Percentiles rank a stretch among this genome's conserved stretches.
These are phyloP conservation scores for Aspergillus sclerotioniger DNA, from an alignment of 495 filamentous ascomycete genomes.

Conservation along the genomic window DNA sequence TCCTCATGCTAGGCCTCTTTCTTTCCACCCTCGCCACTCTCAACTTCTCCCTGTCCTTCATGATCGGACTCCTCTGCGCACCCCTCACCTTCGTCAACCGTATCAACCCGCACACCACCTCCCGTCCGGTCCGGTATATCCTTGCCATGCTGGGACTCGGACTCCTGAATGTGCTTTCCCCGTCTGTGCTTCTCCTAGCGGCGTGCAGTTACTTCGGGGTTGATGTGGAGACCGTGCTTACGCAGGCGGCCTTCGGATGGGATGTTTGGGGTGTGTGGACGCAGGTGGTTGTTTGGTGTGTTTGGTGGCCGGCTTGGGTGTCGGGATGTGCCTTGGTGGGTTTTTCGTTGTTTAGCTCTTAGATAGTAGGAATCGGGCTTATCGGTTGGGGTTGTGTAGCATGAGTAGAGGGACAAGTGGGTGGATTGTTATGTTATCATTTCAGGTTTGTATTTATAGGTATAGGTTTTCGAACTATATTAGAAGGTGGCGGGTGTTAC, in stretches of 20 bases:
- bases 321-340: constrained; percentile 55
- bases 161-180: constrained; percentile 60
- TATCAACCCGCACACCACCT: constrained; percentile 28
- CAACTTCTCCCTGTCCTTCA: constrained; percentile 89
- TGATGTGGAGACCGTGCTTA: constrained; percentile 56
- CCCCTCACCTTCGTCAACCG: constrained; percentile 72
- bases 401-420: no score
- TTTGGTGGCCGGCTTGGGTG: constrained; percentile 98
- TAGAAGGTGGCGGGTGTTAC: background rate
- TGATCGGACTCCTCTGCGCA: constrained; percentile 73
- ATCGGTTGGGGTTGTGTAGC: no score
- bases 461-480: background rate
- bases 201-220: constrained; percentile 51
- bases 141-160: constrained; percentile 28
- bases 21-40: constrained; percentile 91
- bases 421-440: no score
- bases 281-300: constrained; percentile 86
- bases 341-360: constrained; percentile 35
- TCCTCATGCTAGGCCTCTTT: constrained; percentile 85
- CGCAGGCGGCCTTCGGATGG: constrained; percentile 85
- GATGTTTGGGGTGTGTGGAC: constrained; percentile 89
- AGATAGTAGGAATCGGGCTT: background rate
- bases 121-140: constrained; percentile 21
- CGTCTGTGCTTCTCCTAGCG: constrained; percentile 59
- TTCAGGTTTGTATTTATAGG: no score